A percentile compares a stretch with the other conserved stretches of the same genome.
These are phyloP conservation scores for Ophidiomyces ophidiicola DNA, from an alignment of 2,329 filamentous ascomycete species.

Conservation along the genomic window DNA sequence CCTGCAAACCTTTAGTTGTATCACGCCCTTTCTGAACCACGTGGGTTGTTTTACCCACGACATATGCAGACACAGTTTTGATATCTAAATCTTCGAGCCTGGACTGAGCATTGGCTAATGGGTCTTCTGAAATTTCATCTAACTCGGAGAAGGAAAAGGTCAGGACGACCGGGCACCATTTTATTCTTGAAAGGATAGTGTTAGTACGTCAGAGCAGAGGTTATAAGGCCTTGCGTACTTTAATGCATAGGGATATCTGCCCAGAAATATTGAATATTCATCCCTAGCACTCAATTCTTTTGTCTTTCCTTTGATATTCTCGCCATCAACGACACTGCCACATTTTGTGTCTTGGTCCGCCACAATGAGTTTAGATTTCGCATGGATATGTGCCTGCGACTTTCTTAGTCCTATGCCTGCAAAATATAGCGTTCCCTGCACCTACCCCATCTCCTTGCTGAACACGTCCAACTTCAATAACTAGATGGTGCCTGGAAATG, in stretches of 20 bases:
- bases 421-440: constrained; percentile 12
- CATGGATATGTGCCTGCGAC: constrained; percentile 47
- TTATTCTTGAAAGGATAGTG: constrained; percentile 38
- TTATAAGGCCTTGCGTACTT: constrained; percentile 2
- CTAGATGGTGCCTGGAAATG: constrained; percentile 80
- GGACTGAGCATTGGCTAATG: constrained; percentile 49
- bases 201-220: constrained; percentile 6
- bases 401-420: constrained; percentile 10
- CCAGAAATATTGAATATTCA: constrained; percentile 57
- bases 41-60: constrained; percentile 63
- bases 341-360: constrained; percentile 74
- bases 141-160: constrained; percentile 65
- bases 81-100: constrained; percentile 76
- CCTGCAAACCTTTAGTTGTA: constrained; percentile 74
- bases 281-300: constrained; percentile 24
- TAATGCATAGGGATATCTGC: constrained; percentile 50
- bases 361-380: constrained; percentile 58
- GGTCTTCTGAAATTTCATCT: constrained; percentile 53
- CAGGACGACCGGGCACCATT: constrained; percentile 69
- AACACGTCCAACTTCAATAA: constrained; percentile 58
- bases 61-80: constrained; percentile 66
- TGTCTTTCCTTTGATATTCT: constrained; percentile 52
- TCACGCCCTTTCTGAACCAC: constrained; percentile 84
- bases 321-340: constrained; percentile 66
- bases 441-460: constrained; percentile 54